Evolutionary conservation across 108 stramenopile genomes (phyloP).

Genomic region (Seminavis robusta): DNA sequence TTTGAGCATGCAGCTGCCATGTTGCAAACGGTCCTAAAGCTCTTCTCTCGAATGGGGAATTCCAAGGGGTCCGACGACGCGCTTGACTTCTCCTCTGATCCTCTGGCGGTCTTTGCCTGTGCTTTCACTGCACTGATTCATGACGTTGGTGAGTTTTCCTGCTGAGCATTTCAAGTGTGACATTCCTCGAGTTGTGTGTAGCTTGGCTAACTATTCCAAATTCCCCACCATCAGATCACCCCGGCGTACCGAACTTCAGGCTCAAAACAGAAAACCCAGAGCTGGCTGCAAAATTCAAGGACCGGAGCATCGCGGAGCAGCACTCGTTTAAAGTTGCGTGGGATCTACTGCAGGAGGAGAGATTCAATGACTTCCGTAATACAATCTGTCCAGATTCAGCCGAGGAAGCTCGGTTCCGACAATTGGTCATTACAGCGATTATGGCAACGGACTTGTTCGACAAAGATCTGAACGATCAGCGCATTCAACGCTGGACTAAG

Average conservation of each 20-base stretch:
- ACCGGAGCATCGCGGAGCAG: slow-evolving; percentile 47
- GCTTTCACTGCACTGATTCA: slow-evolving; percentile 5
- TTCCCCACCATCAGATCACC: too few species aligned
- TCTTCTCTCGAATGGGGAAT: slow-evolving; percentile 18
- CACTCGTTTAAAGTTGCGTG: slow-evolving; percentile 50
- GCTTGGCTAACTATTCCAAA: too few species aligned
- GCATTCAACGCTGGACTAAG: slow-evolving; percentile 30
- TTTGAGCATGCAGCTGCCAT: too few species aligned
- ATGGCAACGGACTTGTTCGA: slow-evolving; percentile 47
- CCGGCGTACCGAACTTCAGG: slow-evolving; percentile 38
- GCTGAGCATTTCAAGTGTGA: too few species aligned
- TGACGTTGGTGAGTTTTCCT: too few species aligned
- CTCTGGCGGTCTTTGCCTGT: slow-evolving; percentile 4
- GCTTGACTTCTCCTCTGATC: slow-evolving; percentile 10
- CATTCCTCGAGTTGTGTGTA: too few species aligned
- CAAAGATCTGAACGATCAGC: slow-evolving; percentile 15
- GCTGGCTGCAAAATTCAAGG: slow-evolving; percentile 37
- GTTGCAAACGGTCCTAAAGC: slow-evolving; percentile 1
- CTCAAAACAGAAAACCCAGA: slow-evolving; percentile 34
- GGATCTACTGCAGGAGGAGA: slow-evolving; percentile 24
- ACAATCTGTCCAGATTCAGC: slow-evolving; percentile 23
- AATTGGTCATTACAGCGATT: slow-evolving; percentile 43
- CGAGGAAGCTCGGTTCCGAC: slow-evolving; percentile 37
- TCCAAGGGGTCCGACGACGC: slow-evolving; percentile 18
- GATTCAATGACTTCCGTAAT: slow-evolving; percentile 16